These are phyloP conservation scores for Amphichorda felina DNA, from an alignment of 2,329 filamentous ascomycete species.

Conservation along the genomic window DNA sequence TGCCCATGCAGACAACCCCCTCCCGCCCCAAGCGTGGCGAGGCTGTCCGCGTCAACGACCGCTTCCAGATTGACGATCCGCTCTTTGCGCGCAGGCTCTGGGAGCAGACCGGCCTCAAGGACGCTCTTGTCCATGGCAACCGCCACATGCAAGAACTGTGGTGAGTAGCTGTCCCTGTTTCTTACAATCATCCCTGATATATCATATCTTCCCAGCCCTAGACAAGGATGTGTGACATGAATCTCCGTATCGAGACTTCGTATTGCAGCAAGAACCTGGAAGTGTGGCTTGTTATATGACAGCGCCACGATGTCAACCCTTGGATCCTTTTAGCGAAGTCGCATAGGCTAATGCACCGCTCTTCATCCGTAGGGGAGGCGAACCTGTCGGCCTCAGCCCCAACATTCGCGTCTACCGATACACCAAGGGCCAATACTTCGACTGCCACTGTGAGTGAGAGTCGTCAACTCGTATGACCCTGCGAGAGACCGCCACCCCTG, in stretches of 20 bases:
- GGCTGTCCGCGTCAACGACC: conserved; percentile 78
- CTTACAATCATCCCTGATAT: neutral
- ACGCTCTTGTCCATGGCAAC: conserved; percentile 33
- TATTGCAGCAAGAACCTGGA: too few relatives aligned
- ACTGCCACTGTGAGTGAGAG: conserved; percentile 71
- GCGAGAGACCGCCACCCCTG: too few relatives aligned
- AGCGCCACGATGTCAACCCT: too few relatives aligned
- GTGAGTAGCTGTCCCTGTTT: conserved; percentile 9
- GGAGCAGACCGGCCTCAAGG: conserved; percentile 62
- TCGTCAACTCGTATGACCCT: too few relatives aligned
- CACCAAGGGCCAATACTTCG: conserved; percentile 77
- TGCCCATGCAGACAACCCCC: conserved; percentile 69
- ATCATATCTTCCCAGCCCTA: too few relatives aligned
- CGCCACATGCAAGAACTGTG: conserved; percentile 27
- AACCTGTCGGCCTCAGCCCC: conserved; percentile 72
- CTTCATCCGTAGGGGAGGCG: conserved; percentile 54
- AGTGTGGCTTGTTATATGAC: too few relatives aligned
- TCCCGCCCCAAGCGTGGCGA: conserved; percentile 68
- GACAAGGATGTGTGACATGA: too few relatives aligned
- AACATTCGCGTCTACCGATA: conserved; percentile 90
- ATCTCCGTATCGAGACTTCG: too few relatives aligned
- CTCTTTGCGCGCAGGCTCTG: conserved; percentile 66
- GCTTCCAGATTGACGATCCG: conserved; percentile 71
- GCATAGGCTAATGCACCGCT: neutral
- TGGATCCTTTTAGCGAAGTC: too few relatives aligned